Percentiles rank a stretch among this genome's conserved stretches.
phyloP scores from a whole-genome alignment of 805 yeast species.

The Saccharomyces eubayanus region DNA sequence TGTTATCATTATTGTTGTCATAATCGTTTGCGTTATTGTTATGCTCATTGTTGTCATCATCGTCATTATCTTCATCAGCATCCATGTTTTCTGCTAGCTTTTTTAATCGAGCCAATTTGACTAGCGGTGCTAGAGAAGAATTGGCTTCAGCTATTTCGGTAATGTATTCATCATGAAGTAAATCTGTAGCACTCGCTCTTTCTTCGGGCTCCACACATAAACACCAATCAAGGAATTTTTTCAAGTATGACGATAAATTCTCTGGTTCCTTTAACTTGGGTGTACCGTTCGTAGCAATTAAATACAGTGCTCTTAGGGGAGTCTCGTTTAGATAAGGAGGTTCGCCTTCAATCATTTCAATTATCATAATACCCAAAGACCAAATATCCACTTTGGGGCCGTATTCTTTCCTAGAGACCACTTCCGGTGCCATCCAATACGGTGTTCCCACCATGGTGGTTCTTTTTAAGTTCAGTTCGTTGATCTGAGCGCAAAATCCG shows the following conservation, averaged over 20 bases:
- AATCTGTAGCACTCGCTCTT: slow-evolving; percentile 69
- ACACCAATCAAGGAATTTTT: slow-evolving; percentile 65
- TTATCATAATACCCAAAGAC: slow-evolving; percentile 96
- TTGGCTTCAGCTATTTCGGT: slow-evolving; percentile 50
- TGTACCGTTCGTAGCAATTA: slow-evolving; percentile 95
- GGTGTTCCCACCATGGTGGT: slow-evolving; percentile 99
- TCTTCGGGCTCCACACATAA: slow-evolving; percentile 75
- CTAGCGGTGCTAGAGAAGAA: slow-evolving; percentile 59
- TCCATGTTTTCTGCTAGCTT: slow-evolving; percentile 37
- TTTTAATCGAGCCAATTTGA: slow-evolving; percentile 63
- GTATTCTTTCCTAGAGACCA: slow-evolving; percentile 86
- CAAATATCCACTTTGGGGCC: slow-evolving; percentile 96
- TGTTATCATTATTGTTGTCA: neutral
- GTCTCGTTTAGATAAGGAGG: slow-evolving; percentile 97
- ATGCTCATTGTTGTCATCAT: slow-evolving; percentile 5
- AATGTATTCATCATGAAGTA: slow-evolving; percentile 61
- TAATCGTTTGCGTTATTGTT: neutral
- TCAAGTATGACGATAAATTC: slow-evolving; percentile 55
- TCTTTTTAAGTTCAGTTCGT: slow-evolving; percentile 73
- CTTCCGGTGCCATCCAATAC: slow-evolving; percentile 99
- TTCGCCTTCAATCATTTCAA: slow-evolving; percentile 98
- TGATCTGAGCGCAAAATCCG: slow-evolving; percentile 92
- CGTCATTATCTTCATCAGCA: slow-evolving; percentile 24
- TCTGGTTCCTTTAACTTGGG: slow-evolving; percentile 89
- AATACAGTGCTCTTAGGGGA: slow-evolving; percentile 84